These are phyloP conservation scores for Metschnikowia dekortorum DNA, from an alignment of 805 yeast species.

Conservation along the genomic window DNA sequence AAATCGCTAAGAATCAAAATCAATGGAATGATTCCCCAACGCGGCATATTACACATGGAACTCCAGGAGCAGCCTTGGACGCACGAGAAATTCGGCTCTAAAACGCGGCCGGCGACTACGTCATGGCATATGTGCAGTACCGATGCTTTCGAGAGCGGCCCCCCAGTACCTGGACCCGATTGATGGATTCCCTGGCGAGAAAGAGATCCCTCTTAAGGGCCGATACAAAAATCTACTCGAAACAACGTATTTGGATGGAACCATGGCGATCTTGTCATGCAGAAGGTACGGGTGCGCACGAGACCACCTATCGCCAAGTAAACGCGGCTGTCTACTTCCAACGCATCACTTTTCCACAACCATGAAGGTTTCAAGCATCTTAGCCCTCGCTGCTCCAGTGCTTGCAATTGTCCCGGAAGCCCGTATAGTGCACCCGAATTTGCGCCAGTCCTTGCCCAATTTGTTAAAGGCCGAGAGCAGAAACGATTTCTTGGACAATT, in stretches of 20 bases:
- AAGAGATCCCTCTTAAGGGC: too few species aligned
- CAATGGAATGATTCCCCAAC: too few species aligned
- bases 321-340: not conserved
- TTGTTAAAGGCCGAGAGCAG: slow-evolving; percentile 26
- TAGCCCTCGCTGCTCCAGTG: slow-evolving; percentile 7
- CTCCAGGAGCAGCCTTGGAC: too few species aligned
- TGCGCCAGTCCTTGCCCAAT: slow-evolving; percentile 33
- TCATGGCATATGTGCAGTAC: not conserved
- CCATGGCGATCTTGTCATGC: not conserved
- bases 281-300: not conserved
- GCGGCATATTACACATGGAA: too few species aligned
- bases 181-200: too few species aligned
- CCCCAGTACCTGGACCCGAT: too few species aligned
- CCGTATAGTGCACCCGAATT: slow-evolving; percentile 6
- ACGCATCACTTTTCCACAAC: not conserved
- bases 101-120: not conserved
- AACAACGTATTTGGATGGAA: too few species aligned
- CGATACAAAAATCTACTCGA: too few species aligned
- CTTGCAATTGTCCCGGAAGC: slow-evolving; percentile 16
- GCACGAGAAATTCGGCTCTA: not conserved
- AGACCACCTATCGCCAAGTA: not conserved
- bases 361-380: slow-evolving; percentile 4
- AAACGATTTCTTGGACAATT: slow-evolving; percentile 21
- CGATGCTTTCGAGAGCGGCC: too few species aligned
- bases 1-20: too few species aligned